Conservation (phyloP, 2,329 filamentous ascomycete genomes). For the Venturia asperata region DNA sequence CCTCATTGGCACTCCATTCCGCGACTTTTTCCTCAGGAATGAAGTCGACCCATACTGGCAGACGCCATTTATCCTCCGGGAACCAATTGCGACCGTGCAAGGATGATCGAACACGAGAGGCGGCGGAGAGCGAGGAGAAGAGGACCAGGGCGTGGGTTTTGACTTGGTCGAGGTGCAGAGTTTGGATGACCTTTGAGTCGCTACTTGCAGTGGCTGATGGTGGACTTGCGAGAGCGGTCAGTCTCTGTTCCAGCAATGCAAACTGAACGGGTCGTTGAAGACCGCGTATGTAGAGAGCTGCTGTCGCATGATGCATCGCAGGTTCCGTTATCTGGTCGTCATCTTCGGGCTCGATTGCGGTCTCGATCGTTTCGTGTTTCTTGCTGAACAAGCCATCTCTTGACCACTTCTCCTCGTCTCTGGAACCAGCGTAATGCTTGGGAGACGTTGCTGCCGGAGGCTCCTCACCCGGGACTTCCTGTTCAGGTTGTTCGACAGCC, state of each 20-base stretch:
- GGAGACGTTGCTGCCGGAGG: neutral
- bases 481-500: neutral
- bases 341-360: neutral
- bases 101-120: conserved; percentile 65
- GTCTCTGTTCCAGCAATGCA: conserved; percentile 58
- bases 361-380: conserved; percentile 5
- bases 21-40: conserved; percentile 66
- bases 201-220: conserved; percentile 42
- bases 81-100: conserved; percentile 81
- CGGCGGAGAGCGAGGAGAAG: conserved; percentile 62
- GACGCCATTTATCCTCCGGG: conserved; percentile 70
- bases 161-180: conserved; percentile 76
- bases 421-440: neutral
- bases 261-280: conserved; percentile 80
- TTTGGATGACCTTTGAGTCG: conserved; percentile 22
- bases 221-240: conserved; percentile 61
- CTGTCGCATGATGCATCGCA: conserved; percentile 63
- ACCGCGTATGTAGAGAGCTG: conserved; percentile 80
- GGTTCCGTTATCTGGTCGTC: conserved; percentile 34
- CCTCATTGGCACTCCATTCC: conserved; percentile 68
- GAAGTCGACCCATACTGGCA: conserved; percentile 82
- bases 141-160: conserved; percentile 79
- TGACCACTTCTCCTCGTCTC: neutral
- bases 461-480: neutral
- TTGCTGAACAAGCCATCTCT: neutral